These are phyloP conservation scores for Murraya paniculata DNA, from an alignment of 345 rosid genomes.

Conservation along the genomic window DNA sequence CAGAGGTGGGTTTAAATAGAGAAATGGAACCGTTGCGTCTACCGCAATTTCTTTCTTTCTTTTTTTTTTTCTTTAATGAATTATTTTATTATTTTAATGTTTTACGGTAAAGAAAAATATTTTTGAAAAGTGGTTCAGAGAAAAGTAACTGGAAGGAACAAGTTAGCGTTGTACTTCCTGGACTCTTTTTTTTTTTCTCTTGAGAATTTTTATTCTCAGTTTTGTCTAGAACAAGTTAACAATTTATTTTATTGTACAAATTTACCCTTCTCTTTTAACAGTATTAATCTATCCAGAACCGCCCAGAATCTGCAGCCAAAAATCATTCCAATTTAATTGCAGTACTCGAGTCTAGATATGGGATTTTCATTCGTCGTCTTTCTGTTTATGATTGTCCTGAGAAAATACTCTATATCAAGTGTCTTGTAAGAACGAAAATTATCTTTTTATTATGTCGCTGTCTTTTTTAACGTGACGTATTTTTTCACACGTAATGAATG, in stretches of 20 bases:
- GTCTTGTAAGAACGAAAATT: not conserved
- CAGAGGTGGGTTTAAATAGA: constrained; percentile 37
- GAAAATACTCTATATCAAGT: too few species aligned
- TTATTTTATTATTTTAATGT: not conserved
- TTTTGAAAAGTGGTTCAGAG: constrained; percentile 10
- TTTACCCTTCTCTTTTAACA: not conserved
- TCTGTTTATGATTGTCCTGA: not conserved
- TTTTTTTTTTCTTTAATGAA: not conserved
- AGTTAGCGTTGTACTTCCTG: constrained; percentile 5
- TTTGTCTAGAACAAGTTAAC: not conserved
- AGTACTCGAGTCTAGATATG: too few species aligned
- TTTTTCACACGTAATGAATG: too few species aligned
- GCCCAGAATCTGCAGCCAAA: not conserved
- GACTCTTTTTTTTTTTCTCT: not conserved
- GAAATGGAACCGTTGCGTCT: constrained; percentile 7
- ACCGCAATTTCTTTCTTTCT: not conserved
- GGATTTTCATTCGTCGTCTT: not conserved
- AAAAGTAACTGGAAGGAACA: constrained; percentile 13
- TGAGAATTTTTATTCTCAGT: not conserved
- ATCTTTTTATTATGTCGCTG: too few species aligned
- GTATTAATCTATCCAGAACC: not conserved
- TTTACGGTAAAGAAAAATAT: constrained; percentile 2
- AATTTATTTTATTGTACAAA: not conserved
- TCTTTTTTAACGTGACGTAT: not conserved
- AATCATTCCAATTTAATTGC: not conserved